A percentile compares a stretch with the other conserved stretches of the same genome.
These are phyloP conservation scores for Ceriops zippeliana DNA, from an alignment of 345 rosid species.

Conservation along the genomic window DNA sequence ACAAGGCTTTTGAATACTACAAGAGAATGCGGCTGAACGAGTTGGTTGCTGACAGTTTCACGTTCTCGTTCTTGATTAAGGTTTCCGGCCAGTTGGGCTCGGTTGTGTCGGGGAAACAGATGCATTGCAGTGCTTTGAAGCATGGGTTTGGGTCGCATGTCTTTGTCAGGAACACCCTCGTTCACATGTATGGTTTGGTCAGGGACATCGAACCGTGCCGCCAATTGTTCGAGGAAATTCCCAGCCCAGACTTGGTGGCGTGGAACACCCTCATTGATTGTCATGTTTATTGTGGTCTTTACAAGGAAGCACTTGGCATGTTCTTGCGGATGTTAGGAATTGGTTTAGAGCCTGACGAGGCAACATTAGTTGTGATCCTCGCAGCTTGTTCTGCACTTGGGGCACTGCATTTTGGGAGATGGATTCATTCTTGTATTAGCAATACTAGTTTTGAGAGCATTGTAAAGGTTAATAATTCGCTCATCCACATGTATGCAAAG, in stretches of 20 bases:
- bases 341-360: constrained; percentile 37
- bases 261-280: constrained; percentile 40
- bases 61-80: constrained; percentile 41
- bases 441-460: constrained; percentile 2
- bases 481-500: constrained; percentile 49
- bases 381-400: constrained; percentile 39
- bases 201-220: constrained; percentile 16
- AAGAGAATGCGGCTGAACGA: constrained; percentile 32
- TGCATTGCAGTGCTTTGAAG: constrained; percentile 41
- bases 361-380: constrained; percentile 33
- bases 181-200: constrained; percentile 38
- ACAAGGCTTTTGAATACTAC: constrained; percentile 12
- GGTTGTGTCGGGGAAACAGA: constrained; percentile 22
- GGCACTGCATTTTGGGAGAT: constrained; percentile 36
- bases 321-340: constrained; percentile 9
- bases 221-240: constrained; percentile 41
- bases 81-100: constrained; percentile 33
- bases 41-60: constrained; percentile 30
- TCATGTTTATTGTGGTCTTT: constrained; percentile 22
- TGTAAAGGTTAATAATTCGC: constrained; percentile 29
- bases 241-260: constrained; percentile 31
- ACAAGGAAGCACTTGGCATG: constrained; percentile 26
- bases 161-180: constrained; percentile 36
- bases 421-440: constrained; percentile 27
- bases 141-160: constrained; percentile 31